Percentiles rank a stretch among this genome's conserved stretches.
Conservation (phyloP, 2,329 filamentous ascomycete species). For the Cercospora zeae-maydis region DNA sequence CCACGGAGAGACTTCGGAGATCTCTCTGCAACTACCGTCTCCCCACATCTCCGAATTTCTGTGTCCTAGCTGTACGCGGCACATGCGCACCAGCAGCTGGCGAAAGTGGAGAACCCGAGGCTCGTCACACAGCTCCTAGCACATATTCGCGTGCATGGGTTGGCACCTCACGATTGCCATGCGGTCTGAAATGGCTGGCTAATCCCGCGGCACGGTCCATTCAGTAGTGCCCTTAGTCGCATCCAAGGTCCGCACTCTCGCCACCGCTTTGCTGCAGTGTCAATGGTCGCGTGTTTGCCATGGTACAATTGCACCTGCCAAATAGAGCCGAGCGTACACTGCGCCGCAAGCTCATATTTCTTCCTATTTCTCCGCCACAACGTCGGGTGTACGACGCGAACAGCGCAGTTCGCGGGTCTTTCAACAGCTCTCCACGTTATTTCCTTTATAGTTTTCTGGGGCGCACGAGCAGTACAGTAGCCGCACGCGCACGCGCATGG, state of each 20-base stretch:
- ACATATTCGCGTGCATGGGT: slow-evolving; percentile 1
- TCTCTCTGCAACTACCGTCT: neutral
- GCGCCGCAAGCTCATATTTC: neutral
- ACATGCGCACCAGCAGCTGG: neutral
- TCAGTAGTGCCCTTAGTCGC: neutral
- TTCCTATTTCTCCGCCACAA: neutral
- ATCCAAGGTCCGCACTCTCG: neutral
- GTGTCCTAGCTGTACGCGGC: neutral
- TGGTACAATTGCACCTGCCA: slow-evolving; percentile 1
- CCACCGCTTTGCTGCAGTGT: neutral
- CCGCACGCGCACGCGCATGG: neutral
- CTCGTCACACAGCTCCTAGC: slow-evolving; percentile 1
- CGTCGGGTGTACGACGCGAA: neutral
- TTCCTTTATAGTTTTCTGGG: neutral
- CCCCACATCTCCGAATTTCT: neutral
- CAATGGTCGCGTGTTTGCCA: neutral
- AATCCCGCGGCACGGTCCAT: neutral
- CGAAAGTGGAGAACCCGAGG: neutral
- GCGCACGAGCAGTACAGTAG: neutral
- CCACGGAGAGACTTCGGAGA: neutral
- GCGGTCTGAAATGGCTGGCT: neutral
- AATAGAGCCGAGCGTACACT: neutral
- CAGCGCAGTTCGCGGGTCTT: neutral
- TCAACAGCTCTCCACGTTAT: neutral
- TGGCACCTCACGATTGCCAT: neutral